These are phyloP conservation scores for Penicillium parvum DNA, from an alignment of 495 filamentous ascomycete species.

Conservation along the genomic window DNA sequence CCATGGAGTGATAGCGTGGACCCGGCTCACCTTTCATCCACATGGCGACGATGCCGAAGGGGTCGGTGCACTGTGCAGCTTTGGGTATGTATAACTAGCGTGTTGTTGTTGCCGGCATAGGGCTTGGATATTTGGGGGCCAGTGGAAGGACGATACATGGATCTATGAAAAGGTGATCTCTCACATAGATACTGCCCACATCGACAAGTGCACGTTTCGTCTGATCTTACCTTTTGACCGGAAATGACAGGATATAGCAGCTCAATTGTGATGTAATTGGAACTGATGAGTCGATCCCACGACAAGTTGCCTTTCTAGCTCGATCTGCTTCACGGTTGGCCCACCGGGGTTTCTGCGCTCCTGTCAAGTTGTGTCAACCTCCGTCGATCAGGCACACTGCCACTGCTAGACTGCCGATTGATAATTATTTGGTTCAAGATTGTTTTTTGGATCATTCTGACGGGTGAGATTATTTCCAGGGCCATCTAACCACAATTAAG, in stretches of 20 bases:
- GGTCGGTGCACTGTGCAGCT: constrained; percentile 11
- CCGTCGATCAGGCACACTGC: constrained; percentile 25
- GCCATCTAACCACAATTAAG: not conserved
- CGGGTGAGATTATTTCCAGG: not conserved
- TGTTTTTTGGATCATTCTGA: too few species aligned
- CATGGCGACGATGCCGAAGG: constrained; percentile 14
- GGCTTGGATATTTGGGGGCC: not conserved
- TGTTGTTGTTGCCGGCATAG: not conserved
- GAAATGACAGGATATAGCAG: not conserved
- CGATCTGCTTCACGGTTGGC: constrained; percentile 13
- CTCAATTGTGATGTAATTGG: not conserved
- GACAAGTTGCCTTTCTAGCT: constrained; percentile 1
- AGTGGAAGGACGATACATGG: not conserved
- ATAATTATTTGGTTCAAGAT: not conserved
- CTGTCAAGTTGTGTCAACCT: constrained; percentile 22
- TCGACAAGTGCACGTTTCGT: too few species aligned
- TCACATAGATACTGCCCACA: too few species aligned
- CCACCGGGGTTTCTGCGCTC: not conserved
- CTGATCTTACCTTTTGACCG: too few species aligned
- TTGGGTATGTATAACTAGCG: not conserved
- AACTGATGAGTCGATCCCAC: constrained; percentile 9
- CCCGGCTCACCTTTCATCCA: constrained; percentile 20
- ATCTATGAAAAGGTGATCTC: too few species aligned
- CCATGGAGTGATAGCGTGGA: too few species aligned
- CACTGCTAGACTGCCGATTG: too few species aligned